Base-by-base conservation (phyloP, 768 basidiomycete genomes). In the Lentinula aciculospora region DNA sequence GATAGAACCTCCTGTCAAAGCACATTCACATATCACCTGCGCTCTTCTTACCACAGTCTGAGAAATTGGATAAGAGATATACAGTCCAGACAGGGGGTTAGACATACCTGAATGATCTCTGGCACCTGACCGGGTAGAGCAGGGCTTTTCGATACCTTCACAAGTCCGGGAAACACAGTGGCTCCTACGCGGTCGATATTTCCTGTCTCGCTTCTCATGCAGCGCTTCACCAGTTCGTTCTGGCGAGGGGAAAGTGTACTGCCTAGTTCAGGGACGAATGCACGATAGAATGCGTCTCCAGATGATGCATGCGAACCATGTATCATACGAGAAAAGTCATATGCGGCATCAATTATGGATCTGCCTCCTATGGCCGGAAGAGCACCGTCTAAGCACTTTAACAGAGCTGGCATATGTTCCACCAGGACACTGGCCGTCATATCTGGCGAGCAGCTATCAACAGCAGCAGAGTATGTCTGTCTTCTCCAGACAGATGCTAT, bases 401-500 rank as follows among this genome's bases (percentile, higher is more conserved):
- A 76, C 55, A 93, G 80, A 28, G 80, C 73, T 5, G 89, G 87
- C 47, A 93, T 80, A 61, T 88, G 81, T 59, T 93, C 92, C 19
- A 73, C 68, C 45, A 94, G 76, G 66, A 93, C 86, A 67, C 72
- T 77, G 28, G 77, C 64, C 0, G 83, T 78, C 80, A 91, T 88
- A 51, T 87, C 85, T 5, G 84, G 81, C 0, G 89, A 85, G 69
- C 85, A 87, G 0, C 79, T 68, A 32, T 92, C 89, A 53, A 94
- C 88, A 3, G 92, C 90, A 0, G 92, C 92, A 10, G 88, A 86
- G 72, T 92, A 93, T 2, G 92, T 94, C 67, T 94, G 92, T 10
- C 91, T 82, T 23, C 92, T 83, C 92, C 92, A 94, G 19, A 94
- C 92, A 39, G 83, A 81, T 0, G 92, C 92, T n/a, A 94, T 90